Percentiles rank a stretch among this genome's conserved stretches.
These are phyloP conservation scores for Cercospora sojina DNA, from an alignment of 2,329 filamentous ascomycete species.

Conservation along the genomic window DNA sequence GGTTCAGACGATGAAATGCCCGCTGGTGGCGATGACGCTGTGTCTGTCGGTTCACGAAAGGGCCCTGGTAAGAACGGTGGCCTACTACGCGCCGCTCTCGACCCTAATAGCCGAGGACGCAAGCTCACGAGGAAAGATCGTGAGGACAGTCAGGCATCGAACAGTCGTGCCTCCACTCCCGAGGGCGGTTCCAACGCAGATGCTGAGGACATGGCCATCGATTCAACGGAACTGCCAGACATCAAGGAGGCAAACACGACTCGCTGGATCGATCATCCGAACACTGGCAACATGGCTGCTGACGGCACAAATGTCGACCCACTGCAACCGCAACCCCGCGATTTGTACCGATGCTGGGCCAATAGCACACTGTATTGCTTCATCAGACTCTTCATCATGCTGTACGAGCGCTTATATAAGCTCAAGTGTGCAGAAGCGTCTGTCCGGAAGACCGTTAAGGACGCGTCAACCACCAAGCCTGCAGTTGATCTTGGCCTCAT, in stretches of 20 bases:
- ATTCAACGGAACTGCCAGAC: conserved; percentile 27
- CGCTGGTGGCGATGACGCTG: conserved; percentile 66
- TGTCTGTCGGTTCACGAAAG: conserved; percentile 66
- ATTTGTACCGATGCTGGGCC: conserved; percentile 84
- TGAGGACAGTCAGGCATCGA: conserved; percentile 73
- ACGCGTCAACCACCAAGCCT: conserved; percentile 72
- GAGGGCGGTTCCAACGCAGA: conserved; percentile 75
- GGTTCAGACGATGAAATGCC: conserved; percentile 71
- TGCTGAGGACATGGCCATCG: conserved; percentile 69
- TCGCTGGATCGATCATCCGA: conserved; percentile 64
- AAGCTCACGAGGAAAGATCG: conserved; percentile 70
- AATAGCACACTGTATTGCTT: conserved; percentile 93
- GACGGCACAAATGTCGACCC: conserved; percentile 64
- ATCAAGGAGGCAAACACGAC: conserved; percentile 59
- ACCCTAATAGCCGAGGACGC: conserved; percentile 73
- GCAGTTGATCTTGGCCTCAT: conserved; percentile 81
- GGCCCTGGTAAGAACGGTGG: conserved; percentile 51
- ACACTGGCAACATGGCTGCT: conserved; percentile 56
- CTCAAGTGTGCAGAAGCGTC: conserved; percentile 77
- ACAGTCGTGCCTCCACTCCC: conserved; percentile 85
- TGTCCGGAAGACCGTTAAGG: conserved; percentile 70
- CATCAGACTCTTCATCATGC: conserved; percentile 86
- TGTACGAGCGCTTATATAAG: conserved; percentile 79
- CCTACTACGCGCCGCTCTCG: conserved; percentile 82
- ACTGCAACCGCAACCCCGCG: conserved; percentile 77